Evolutionary conservation across 2,329 filamentous ascomycete genomes (phyloP), one percentile per base, ranked within the genome.

Genomic region (Conoideocrella luteorostrata): DNA sequence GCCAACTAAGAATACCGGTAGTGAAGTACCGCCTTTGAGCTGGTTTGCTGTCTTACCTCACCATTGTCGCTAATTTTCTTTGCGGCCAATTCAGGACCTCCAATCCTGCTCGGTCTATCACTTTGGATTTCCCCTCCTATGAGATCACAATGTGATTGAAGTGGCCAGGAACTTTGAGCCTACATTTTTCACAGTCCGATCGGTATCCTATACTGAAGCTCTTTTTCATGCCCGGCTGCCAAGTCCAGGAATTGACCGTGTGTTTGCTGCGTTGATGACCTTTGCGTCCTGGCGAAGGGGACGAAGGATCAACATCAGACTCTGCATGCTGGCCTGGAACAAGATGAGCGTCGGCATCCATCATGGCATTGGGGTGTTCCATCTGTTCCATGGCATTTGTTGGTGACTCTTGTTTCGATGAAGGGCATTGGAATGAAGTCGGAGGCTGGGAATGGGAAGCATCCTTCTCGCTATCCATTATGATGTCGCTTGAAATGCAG

Each of bases 151-250:
- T 87, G 63, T 90, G 86, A 56, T 85, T 88, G 58, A 88, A 89
- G 59, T 90, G 86, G 1, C 86, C 86, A 0, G 86, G 85, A 7
- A 88, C 82, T 58, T 82, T 85, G 58, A 77, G 72, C 35, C 75
- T 75, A 64, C 86, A 90, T 63, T 88, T 88, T 48, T 88, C 84
- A 59, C 86, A 90, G 61, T 88, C 85, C 11, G 81, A 75, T 50
- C 85, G 72, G 65, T 84, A 89, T 40, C 86, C 86, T 78, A 89
- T 88, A 55, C 83, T 86, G 60, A 89, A 84, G 48, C 75, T 80
- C 59, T 77, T 78, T 64, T 84, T 85, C 74, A 79, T 80, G 51
- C 77, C 77, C 0, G 77, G 75, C 48, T 80, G 74, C 55, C 71
- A 68, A 2, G 77, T 80, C 77, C 77, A 80, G 44, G 69, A 71